Evolutionary conservation across 225 moss, liverwort and hornwort genomes (phyloP).

Genomic region (Anthoceros angustus): DNA sequence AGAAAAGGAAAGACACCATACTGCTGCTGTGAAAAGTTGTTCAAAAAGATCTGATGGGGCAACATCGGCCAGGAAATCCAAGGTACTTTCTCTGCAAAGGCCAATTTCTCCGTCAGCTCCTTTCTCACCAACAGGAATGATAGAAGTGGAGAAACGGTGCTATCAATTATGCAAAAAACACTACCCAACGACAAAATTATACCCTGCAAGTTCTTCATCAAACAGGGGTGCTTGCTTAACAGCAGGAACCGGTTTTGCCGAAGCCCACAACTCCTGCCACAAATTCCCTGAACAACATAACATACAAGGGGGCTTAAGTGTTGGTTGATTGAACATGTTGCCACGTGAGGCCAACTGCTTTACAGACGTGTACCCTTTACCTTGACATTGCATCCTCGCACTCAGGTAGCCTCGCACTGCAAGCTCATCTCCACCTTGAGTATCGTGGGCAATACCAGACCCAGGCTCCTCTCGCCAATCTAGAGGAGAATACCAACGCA

Average conservation of each 20-base stretch:
- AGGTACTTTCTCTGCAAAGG: slow-evolving; percentile 60
- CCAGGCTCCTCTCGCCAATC: slow-evolving; percentile 88
- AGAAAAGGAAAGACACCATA: slow-evolving; percentile 10
- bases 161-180: too few species aligned
- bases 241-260: slow-evolving; percentile 77
- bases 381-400: slow-evolving; percentile 80
- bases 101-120: not conserved
- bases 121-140: not conserved
- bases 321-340: not conserved
- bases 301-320: too few species aligned
- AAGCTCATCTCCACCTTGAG: slow-evolving; percentile 16
- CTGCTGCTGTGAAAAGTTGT: slow-evolving; percentile 72
- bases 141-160: too few species aligned
- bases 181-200: not conserved
- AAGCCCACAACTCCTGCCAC: slow-evolving; percentile 94
- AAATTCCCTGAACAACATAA: slow-evolving; percentile 38
- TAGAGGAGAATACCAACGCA: slow-evolving; percentile 94
- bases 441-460: slow-evolving; percentile 39
- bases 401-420: slow-evolving; percentile 72
- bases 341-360: not conserved
- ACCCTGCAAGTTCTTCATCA: slow-evolving; percentile 98
- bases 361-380: slow-evolving; percentile 6
- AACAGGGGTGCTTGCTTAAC: slow-evolving; percentile 85
- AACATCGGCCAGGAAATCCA: slow-evolving; percentile 57
- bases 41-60: slow-evolving; percentile 66